Evolutionary conservation across 179 eudicot genomes (phyloP).

Genomic region (Vitellaria paradoxa): DNA sequence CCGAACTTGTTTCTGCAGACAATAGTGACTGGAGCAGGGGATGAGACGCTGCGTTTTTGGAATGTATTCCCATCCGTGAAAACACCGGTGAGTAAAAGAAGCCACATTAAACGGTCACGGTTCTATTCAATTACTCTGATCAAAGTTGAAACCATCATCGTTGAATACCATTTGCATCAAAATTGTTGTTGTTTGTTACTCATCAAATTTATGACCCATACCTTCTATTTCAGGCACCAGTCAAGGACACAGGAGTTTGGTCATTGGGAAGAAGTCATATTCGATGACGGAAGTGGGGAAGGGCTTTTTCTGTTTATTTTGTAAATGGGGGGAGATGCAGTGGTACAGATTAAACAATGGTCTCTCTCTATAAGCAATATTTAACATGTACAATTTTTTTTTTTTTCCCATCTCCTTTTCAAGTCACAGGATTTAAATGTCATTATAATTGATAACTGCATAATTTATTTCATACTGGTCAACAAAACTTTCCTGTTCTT

Average conservation of each 20-base stretch:
- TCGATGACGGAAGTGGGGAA: conserved; percentile 32
- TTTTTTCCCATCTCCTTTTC: background rate
- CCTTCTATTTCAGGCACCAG: conserved; percentile 52
- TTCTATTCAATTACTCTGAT: background rate
- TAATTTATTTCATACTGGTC: background rate
- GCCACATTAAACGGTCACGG: too few species aligned
- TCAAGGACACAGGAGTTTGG: conserved; percentile 90
- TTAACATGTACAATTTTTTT: background rate
- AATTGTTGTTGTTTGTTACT: background rate
- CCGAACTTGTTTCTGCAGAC: conserved; percentile 47
- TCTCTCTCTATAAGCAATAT: background rate
- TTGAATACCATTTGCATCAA: background rate
- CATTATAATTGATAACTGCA: background rate
- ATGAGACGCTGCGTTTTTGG: conserved; percentile 94
- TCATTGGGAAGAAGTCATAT: conserved; percentile 81
- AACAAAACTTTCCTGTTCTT: background rate
- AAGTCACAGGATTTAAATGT: background rate
- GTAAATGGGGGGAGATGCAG: background rate
- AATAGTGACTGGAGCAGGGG: conserved; percentile 98
- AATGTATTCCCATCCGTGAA: conserved; percentile 88
- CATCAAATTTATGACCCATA: background rate
- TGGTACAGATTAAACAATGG: background rate
- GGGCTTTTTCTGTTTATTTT: background rate
- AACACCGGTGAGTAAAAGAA: conserved; percentile 49
- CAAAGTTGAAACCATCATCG: background rate